A percentile compares a stretch with the other conserved stretches of the same genome.
Conservation (phyloP, 2,329 filamentous ascomycete species). For the Monilinia fructicola region DNA sequence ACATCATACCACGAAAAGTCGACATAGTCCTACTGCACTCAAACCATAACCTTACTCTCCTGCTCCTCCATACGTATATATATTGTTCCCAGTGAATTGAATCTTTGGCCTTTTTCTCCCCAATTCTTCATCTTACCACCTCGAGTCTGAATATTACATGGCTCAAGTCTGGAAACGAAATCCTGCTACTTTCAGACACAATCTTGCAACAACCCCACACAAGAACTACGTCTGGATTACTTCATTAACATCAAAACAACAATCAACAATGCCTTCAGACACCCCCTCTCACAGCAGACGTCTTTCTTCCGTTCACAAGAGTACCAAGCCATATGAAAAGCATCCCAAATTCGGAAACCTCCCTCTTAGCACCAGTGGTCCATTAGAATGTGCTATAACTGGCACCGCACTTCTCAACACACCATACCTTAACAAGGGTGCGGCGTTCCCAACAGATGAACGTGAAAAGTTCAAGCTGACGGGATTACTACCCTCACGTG, state of each 20-base stretch:
- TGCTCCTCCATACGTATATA: background rate
- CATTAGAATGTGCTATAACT: constrained; percentile 50
- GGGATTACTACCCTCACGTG: constrained; percentile 68
- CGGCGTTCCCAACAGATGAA: constrained; percentile 70
- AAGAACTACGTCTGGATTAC: background rate
- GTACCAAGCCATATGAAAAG: constrained; percentile 33
- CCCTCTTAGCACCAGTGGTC: constrained; percentile 50
- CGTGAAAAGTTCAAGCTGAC: constrained; percentile 67
- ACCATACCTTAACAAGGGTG: constrained; percentile 79
- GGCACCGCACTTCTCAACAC: constrained; percentile 60
- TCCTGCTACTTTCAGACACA: background rate
- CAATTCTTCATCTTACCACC: background rate
- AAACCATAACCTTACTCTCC: background rate
- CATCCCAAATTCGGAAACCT: constrained; percentile 47
- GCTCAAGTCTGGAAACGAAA: constrained; percentile 6
- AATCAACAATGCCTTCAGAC: constrained; percentile 15
- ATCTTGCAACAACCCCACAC: constrained; percentile 10
- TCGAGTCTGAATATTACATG: constrained; percentile 1
- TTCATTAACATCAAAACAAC: background rate
- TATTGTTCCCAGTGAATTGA: background rate
- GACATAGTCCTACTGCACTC: background rate
- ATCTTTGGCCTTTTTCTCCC: background rate
- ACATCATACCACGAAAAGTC: background rate
- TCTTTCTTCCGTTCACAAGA: constrained; percentile 32
- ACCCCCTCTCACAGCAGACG: constrained; percentile 13